Evolutionary conservation across 345 rosid genomes (phyloP), one percentile per base, ranked within the genome.

Genomic region (Citrus australasica): DNA sequence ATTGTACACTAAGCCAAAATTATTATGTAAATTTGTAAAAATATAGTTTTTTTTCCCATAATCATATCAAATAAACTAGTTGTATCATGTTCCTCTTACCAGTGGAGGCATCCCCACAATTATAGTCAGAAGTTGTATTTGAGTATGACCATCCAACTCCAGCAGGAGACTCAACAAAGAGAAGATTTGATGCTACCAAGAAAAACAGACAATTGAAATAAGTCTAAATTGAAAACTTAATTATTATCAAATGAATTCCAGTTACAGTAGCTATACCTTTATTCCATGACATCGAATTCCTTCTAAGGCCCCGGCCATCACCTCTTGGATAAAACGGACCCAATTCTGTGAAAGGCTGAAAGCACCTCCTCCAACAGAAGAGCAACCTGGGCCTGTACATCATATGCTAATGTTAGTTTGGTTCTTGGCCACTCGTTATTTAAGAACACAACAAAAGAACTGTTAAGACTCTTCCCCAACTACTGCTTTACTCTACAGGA

Each of bases 121-220:
- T 88, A 75, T 90, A 93, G 87, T 93, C 98, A 0, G 96, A 88
- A 80, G 88, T 81, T 48, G 85, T 90, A 76, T 92, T 92, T 3
- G 99, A 93, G 85, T 95, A 95, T 70, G 99, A 95, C 97, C 98
- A 93, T 77, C 98, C 98, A 71, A 93, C 99, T 83, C 98, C 98
- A 75, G 92, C 97, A 74, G 97, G 99, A 80, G 99, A 95, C 74
- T 93, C 98, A 65, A 95, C 91, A 87, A 93, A 95, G 24, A 93
- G 89, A 33, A 95, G 87, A 88, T 95, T 95, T 27, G 99, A 95
- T 68, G 91, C 99, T 92, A 82, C 73, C 55, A 48, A 80, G 58
- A 74, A 79, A 61, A 62, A 19, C 60, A 37, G 27, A 42, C 6
- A 60, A 66, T 24, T 63, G 63, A 59, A 35, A 27, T 28, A 55